Evolutionary conservation across 1,284 basidiomycete species (phyloP).

Genomic region (Amylostereum areolatum): DNA sequence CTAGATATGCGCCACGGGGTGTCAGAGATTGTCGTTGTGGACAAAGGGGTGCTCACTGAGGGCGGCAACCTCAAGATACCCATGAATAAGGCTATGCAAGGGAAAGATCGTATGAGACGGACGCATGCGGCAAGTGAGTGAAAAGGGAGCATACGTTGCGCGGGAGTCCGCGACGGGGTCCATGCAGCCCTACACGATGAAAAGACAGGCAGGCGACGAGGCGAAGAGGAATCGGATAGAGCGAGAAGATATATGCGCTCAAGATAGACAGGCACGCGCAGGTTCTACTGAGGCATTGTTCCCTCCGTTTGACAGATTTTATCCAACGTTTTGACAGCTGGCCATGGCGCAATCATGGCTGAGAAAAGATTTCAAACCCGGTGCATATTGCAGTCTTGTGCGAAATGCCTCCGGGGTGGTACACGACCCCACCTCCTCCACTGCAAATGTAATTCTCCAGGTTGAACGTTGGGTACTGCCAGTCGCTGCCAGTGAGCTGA

Average conservation of each 20-base stretch:
- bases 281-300: too few relatives aligned
- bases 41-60: constrained; percentile 4
- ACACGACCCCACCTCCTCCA: too few relatives aligned
- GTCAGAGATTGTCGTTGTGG: background rate
- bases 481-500: too few relatives aligned
- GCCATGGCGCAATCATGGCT: too few relatives aligned
- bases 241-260: background rate
- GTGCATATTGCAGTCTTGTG: too few relatives aligned
- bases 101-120: background rate
- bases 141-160: background rate
- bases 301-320: too few relatives aligned
- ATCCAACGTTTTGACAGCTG: too few relatives aligned
- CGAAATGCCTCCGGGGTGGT: too few relatives aligned
- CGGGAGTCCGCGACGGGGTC: background rate
- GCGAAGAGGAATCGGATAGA: background rate
- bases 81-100: constrained; percentile 1
- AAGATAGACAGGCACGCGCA: too few relatives aligned
- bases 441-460: too few relatives aligned
- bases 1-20: constrained; percentile 3
- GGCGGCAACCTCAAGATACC: background rate
- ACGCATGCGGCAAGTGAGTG: background rate
- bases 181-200: background rate
- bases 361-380: too few relatives aligned
- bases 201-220: background rate
- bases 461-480: too few relatives aligned